Base-by-base conservation (phyloP, 345 rosid species). In the Atalantia buxifolia region DNA sequence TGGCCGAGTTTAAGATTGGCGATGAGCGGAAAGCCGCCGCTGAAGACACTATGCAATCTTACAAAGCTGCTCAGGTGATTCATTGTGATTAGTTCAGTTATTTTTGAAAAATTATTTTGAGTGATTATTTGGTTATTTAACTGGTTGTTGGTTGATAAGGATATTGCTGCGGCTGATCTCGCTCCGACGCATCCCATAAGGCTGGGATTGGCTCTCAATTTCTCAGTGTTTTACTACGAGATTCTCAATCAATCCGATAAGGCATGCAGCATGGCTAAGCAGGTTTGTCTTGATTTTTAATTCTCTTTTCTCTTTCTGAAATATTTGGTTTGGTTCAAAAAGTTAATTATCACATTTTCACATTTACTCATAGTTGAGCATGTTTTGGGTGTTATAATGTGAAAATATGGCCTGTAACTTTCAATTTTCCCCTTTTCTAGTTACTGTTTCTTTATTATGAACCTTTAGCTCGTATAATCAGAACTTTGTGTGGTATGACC, bases 211-310 rank as follows among this genome's bases (percentile, higher is more conserved):
- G 97, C 98, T 1, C 85, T 94, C 21, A 94, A 94, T 77, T 94
- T 90, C 89, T 92, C 98, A 0, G 98, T 94, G 75, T 94, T 94
- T 64, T 92, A 92, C 84, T 94, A 91, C 67, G 97, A 92, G 89
- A 94, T 94, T 79, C 98, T 92, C 75, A 94, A 91, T 78, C 94
- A 92, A 66, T 84, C 97, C 59, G 98, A 94, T 55, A 92, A 94
- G 79, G 98, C 98, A 35, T 94, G 98, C 86, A 88, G 88, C 89
- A 90, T 94, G 98, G 98, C 98, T 57, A 94, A 94, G 81, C 96
- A 91, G 97, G 98, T 90, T 48, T 14, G 66, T 13, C 56, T 45
- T 61, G 24, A 69, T 45, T 40, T 24, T 1, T 18, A 5, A 7
- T 9, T 53, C 8, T 50, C 38, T 48, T 31, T 4, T 14, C 31